These are phyloP conservation scores for Fusarium abutilonis DNA, from an alignment of 2,329 filamentous ascomycete species.

Conservation along the genomic window DNA sequence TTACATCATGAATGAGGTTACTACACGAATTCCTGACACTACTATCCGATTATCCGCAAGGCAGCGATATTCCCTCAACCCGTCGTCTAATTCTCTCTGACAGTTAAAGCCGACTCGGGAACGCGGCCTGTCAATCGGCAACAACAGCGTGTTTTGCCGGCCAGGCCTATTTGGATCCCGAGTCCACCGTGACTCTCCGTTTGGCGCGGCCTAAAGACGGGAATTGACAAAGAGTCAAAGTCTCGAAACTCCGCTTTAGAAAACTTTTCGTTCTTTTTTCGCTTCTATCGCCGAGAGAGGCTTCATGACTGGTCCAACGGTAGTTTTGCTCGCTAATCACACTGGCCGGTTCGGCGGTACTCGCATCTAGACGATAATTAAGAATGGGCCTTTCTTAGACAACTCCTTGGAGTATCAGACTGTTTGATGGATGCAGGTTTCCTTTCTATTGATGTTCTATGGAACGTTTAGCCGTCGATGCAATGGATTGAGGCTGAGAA, in stretches of 20 bases:
- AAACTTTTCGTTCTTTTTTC: constrained; percentile 36
- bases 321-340: constrained; percentile 19
- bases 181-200: constrained; percentile 27
- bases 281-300: constrained; percentile 27
- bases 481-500: constrained; percentile 16
- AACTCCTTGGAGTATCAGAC: constrained; percentile 4
- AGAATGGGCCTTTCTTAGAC: constrained; percentile 13
- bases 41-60: constrained; percentile 18
- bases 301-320: constrained; percentile 19
- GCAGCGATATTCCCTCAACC: constrained; percentile 13
- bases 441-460: constrained; percentile 26
- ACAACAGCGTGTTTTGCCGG: constrained; percentile 24
- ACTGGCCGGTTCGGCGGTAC: constrained; percentile 28
- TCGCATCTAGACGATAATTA: constrained; percentile 6
- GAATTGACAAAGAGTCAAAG: constrained; percentile 31
- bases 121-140: constrained; percentile 31
- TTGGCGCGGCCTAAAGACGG: constrained; percentile 21
- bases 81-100: constrained; percentile 2
- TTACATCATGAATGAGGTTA: neutral
- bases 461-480: constrained; percentile 15
- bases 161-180: constrained; percentile 21
- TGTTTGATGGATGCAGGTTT: constrained; percentile 15
- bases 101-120: constrained; percentile 19
- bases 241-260: constrained; percentile 17
- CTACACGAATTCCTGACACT: constrained; percentile 2